A percentile compares a stretch with the other conserved stretches of the same genome.
Evolutionary conservation across 2,329 filamentous ascomycete genomes (phyloP).

Genomic region (Fusarium fracticaudum): DNA sequence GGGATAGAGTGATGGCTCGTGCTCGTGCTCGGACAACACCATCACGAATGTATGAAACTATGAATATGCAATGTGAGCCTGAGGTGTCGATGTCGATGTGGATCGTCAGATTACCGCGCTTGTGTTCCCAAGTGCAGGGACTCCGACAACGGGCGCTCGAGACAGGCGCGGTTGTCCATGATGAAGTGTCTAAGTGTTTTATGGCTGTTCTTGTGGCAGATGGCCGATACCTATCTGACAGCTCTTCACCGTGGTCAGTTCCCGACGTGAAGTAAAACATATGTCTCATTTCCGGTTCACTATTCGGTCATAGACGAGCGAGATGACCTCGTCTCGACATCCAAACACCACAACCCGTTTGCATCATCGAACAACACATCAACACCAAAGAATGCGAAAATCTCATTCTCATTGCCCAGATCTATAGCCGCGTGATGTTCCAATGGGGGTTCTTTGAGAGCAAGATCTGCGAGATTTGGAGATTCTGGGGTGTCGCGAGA

Average conservation of each 20-base stretch:
- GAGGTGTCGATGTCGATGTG: conserved; percentile 3
- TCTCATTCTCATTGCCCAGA: background rate
- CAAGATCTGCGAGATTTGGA: conserved; percentile 15
- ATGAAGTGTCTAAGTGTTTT: background rate
- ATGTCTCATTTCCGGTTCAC: conserved; percentile 1
- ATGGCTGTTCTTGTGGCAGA: background rate
- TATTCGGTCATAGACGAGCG: conserved; percentile 7
- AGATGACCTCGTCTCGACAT: conserved; percentile 6
- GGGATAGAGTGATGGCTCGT: background rate
- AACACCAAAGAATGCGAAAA: background rate
- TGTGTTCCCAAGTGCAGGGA: background rate
- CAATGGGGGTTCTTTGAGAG: background rate
- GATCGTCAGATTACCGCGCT: background rate
- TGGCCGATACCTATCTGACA: background rate
- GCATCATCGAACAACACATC: conserved; percentile 11
- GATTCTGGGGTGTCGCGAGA: conserved; percentile 27
- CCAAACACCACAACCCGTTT: background rate
- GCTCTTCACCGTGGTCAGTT: background rate
- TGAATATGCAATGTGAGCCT: background rate
- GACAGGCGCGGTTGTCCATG: conserved; percentile 8
- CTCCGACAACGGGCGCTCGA: conserved; percentile 11
- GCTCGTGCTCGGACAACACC: background rate
- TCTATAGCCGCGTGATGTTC: conserved; percentile 17
- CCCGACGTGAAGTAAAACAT: background rate
- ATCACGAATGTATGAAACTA: background rate